Evolutionary conservation across 2,329 filamentous ascomycete genomes (phyloP), one percentile per base, ranked within the genome.

Genomic region (Cyclaneusma minus): DNA sequence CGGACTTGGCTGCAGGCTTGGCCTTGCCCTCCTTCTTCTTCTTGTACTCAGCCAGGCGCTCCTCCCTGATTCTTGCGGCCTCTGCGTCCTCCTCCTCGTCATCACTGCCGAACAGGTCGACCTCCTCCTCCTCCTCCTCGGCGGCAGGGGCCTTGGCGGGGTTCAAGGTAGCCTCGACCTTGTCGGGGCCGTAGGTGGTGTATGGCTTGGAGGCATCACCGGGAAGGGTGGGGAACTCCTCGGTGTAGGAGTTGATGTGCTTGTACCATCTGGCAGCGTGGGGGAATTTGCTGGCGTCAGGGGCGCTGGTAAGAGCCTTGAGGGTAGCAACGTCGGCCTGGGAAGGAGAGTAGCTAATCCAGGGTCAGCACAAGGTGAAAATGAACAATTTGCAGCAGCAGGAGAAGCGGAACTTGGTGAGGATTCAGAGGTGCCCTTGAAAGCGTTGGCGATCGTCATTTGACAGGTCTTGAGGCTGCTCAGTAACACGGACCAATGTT

Each of bases 201-300:
- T 77, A 81, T 42, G 77, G 66, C 67, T 89, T 84, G 56, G 79
- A 78, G 45, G 85, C 71, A 62, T 95, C 87, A 56, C 89, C 89
- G 32, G 83, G 70, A 27, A 98, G 80, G 39, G 74, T 79, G 48
- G 78, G 66, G 65, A 95, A 95, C 59, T 95, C 87, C 43, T 78
- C 68, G 68, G 91, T 76, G 64, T 81, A 93, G 45, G 80, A 79
- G 55, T 80, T 72, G 52, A 94, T 82, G 73, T 98, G 87, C 73
- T 91, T 93, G 75, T 93, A 94, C 89, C 89, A 98, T 58, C 89
- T 79, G 52, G 82, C 83, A 50, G 79, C 84, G 64, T 93, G 68
- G 49, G 87, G 84, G 74, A 79, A 93, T 67, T 92, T 92, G 56
- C 67, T 64, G 48, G 78, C 69, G 43, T 78, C 73, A 45, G 89